phyloP scores from a whole-genome alignment of 1,284 basidiomycete species.

The Wolfiporia cocos region DNA sequence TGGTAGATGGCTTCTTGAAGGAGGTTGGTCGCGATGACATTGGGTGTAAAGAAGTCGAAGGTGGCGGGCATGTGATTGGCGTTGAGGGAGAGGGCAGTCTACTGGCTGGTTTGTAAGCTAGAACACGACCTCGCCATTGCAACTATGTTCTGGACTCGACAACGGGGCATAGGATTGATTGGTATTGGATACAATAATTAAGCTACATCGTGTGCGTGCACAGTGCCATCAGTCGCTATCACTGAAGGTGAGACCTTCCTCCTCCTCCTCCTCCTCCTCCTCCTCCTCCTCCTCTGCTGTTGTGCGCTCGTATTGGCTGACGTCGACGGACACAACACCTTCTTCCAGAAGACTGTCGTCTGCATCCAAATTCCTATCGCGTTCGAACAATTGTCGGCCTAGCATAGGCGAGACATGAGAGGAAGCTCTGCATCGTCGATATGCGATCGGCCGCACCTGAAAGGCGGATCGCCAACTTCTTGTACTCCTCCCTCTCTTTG shows the following conservation, averaged over 20 bases:
- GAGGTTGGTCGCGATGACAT: conserved; percentile 47
- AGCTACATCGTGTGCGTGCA: conserved; percentile 11
- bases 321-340: conserved; percentile 78
- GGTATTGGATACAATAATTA: conserved; percentile 3
- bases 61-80: conserved; percentile 31
- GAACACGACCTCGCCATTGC: neutral
- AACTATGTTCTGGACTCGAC: neutral
- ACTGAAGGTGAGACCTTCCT: conserved; percentile 64
- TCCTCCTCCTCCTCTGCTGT: conserved; percentile 55
- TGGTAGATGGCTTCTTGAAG: conserved; percentile 52
- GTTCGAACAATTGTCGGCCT: conserved; percentile 90
- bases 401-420: conserved; percentile 8
- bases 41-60: conserved; percentile 40
- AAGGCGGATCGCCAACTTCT: conserved; percentile 56
- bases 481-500: conserved; percentile 89
- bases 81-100: conserved; percentile 32
- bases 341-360: conserved; percentile 81
- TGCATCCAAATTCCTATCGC: conserved; percentile 62
- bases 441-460: conserved; percentile 47
- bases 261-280: conserved; percentile 54
- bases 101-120: conserved; percentile 34
- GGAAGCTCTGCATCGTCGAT: conserved; percentile 6
- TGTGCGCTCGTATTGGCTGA: conserved; percentile 80
- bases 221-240: conserved; percentile 62
- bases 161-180: neutral